These are phyloP conservation scores for Phytophthora macrochlamydospora DNA, from an alignment of 352 stramenopile genomes.

Conservation along the genomic window DNA sequence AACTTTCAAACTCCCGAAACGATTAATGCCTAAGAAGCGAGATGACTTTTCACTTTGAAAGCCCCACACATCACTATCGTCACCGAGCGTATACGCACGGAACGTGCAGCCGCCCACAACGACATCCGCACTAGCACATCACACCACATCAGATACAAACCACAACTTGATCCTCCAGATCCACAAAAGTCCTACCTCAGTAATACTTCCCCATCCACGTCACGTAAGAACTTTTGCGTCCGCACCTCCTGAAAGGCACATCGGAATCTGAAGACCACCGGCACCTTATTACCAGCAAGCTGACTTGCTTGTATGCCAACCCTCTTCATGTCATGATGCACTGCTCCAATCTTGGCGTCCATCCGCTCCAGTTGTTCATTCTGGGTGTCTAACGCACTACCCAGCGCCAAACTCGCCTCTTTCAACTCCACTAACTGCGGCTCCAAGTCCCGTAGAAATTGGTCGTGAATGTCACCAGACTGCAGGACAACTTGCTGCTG, in stretches of 20 bases:
- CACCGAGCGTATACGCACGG: conserved; percentile 74
- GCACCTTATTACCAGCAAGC: conserved; percentile 42
- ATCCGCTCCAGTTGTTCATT: conserved; percentile 67
- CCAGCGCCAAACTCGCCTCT: conserved; percentile 61
- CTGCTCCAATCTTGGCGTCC: conserved; percentile 63
- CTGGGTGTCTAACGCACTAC: conserved; percentile 63
- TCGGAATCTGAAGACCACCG: conserved; percentile 59
- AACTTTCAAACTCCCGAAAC: conserved; percentile 70
- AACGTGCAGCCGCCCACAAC: conserved; percentile 69
- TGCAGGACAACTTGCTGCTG: not conserved
- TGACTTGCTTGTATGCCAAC: conserved; percentile 70
- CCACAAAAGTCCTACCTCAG: conserved; percentile 43
- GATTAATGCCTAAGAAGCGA: conserved; percentile 75
- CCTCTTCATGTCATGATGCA: conserved; percentile 75
- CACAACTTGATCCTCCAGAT: too few relatives aligned
- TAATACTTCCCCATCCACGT: conserved; percentile 61
- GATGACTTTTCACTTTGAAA: conserved; percentile 77
- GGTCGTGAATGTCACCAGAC: conserved; percentile 40
- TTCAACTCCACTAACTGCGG: conserved; percentile 73
- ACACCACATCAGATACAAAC: not conserved
- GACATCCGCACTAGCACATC: conserved; percentile 54
- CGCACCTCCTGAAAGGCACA: conserved; percentile 74
- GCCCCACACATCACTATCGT: conserved; percentile 79
- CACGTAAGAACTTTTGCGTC: conserved; percentile 56
- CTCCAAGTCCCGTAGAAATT: conserved; percentile 57